phyloP scores from a whole-genome alignment of 179 eudicot genomes.

The Beta lomatogona region DNA sequence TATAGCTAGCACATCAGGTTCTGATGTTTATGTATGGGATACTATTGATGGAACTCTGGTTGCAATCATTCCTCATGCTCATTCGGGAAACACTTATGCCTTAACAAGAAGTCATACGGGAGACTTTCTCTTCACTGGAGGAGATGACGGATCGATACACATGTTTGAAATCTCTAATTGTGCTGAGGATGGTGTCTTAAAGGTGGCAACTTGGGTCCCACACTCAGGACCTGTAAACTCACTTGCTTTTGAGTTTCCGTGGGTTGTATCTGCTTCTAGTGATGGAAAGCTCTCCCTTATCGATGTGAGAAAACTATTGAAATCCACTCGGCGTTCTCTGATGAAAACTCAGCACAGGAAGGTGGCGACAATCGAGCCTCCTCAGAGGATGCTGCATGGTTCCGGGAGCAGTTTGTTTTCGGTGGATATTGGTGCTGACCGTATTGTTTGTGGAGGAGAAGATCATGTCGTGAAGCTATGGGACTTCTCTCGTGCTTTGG shows the following conservation, averaged over 20 bases:
- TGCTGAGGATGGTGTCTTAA: conserved; percentile 25
- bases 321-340: conserved; percentile 41
- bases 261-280: conserved; percentile 92
- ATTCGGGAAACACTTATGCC: conserved; percentile 62
- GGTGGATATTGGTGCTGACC: conserved; percentile 77
- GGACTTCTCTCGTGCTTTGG: conserved; percentile 92
- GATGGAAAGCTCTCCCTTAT: conserved; percentile 83
- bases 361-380: conserved; percentile 62
- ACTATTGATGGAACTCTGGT: conserved; percentile 44
- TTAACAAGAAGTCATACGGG: conserved; percentile 87
- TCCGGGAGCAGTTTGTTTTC: conserved; percentile 72
- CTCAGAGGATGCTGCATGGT: conserved; percentile 92
- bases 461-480: conserved; percentile 77
- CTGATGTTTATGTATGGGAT: conserved; percentile 87
- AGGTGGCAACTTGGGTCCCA: conserved; percentile 84
- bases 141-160: conserved; percentile 90
- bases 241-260: conserved; percentile 94
- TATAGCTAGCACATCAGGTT: conserved; percentile 69
- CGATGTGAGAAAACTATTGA: conserved; percentile 81
- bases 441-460: conserved; percentile 90
- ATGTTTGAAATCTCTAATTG: conserved; percentile 70
- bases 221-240: conserved; percentile 81
- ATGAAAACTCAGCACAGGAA: conserved; percentile 34
- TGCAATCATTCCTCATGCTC: conserved; percentile 54
- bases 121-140: conserved; percentile 85